These are phyloP conservation scores for Westerdykella sp. DNA, from an alignment of 2,329 filamentous ascomycete species.

Conservation along the genomic window DNA sequence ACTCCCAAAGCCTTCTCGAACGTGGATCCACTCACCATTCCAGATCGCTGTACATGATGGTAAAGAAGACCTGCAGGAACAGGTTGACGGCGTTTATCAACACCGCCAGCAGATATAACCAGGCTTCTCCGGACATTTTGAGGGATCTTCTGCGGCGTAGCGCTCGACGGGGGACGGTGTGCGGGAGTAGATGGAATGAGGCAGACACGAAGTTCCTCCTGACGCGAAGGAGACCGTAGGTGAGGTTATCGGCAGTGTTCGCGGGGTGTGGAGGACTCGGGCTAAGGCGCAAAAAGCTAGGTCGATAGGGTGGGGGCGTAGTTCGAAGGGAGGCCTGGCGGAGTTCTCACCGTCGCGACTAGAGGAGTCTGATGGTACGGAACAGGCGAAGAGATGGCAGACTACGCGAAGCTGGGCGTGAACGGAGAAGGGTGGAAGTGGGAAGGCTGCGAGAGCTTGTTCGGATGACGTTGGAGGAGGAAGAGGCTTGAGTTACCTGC, in stretches of 20 bases:
- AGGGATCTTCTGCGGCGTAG: constrained; percentile 20
- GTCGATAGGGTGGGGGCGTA: constrained; percentile 24
- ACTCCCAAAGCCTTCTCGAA: neutral
- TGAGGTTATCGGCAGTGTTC: constrained; percentile 18
- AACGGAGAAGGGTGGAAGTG: neutral
- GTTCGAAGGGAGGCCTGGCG: neutral
- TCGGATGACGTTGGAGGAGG: constrained; percentile 29
- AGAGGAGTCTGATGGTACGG: too few species aligned
- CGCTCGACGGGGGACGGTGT: constrained; percentile 3
- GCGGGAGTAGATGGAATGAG: too few species aligned
- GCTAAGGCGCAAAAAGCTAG: constrained; percentile 30
- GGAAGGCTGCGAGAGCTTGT: constrained; percentile 20
- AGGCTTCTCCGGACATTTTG: constrained; percentile 94
- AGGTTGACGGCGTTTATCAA: constrained; percentile 99
- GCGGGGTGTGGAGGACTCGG: constrained; percentile 30
- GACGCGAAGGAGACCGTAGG: too few species aligned
- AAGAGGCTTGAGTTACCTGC: constrained; percentile 1
- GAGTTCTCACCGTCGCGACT: too few species aligned
- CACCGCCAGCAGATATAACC: constrained; percentile 96
- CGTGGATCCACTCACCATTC: constrained; percentile 79
- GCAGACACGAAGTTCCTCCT: too few species aligned
- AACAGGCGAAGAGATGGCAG: neutral
- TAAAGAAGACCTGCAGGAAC: constrained; percentile 99
- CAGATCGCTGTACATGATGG: constrained; percentile 99
- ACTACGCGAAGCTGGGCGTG: constrained; percentile 3